Evolutionary conservation across 177 flowering plant genomes (phyloP).

Genomic region (Telopea speciosissima): DNA sequence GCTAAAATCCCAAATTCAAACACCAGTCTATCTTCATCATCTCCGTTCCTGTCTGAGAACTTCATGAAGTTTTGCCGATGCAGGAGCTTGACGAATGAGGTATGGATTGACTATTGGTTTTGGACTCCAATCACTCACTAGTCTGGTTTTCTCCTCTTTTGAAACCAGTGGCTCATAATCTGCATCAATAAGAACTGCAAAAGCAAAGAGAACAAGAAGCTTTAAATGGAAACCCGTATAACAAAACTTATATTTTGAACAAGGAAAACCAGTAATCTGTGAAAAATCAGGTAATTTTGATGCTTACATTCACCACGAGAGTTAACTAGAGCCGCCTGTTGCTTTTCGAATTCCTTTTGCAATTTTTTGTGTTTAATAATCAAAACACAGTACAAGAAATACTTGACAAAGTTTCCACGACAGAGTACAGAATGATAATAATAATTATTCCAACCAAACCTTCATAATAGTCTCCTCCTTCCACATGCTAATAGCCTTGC

Average conservation of each 20-base stretch:
- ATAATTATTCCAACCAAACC: constrained; percentile 12
- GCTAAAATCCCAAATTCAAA: too few relatives aligned
- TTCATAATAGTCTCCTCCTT: constrained; percentile 33
- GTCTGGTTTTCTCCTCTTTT: constrained; percentile 46
- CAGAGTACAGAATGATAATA: background rate
- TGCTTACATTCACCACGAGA: constrained; percentile 58
- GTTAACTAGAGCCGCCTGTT: constrained; percentile 29
- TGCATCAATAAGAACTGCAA: constrained; percentile 63
- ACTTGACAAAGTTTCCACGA: background rate
- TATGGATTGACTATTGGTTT: too few relatives aligned
- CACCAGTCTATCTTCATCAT: too few relatives aligned
- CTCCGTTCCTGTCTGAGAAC: too few relatives aligned
- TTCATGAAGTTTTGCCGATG: too few relatives aligned
- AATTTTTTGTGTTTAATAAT: constrained; percentile 7
- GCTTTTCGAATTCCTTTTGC: constrained; percentile 56
- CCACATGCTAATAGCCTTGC: constrained; percentile 78
- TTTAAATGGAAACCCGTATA: background rate
- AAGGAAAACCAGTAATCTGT: background rate
- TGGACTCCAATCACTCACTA: constrained; percentile 48
- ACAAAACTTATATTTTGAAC: too few relatives aligned
- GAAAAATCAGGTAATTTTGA: background rate
- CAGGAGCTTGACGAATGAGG: too few relatives aligned
- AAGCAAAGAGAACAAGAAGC: background rate
- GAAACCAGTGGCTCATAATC: constrained; percentile 61
- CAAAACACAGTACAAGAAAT: background rate